Evolutionary conservation across 495 filamentous ascomycete genomes (phyloP).

Genomic region (Alectoria sarmentosa): DNA sequence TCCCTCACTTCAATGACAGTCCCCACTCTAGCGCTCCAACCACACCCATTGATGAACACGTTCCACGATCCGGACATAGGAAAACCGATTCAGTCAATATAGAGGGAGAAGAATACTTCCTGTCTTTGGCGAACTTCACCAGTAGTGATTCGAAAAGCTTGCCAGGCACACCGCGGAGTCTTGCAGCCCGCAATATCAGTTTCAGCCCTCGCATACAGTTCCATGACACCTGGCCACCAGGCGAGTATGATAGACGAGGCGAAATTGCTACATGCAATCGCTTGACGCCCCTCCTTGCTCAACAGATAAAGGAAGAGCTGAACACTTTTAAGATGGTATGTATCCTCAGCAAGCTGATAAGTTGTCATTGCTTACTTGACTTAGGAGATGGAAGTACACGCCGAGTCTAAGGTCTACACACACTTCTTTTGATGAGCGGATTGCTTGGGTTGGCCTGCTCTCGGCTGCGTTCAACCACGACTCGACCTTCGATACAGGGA

Average conservation of each 20-base stretch:
- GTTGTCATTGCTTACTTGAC: slow-evolving; percentile 32
- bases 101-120: slow-evolving; percentile 83
- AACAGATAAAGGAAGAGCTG: slow-evolving; percentile 99
- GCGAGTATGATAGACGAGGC: slow-evolving; percentile 92
- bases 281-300: slow-evolving; percentile 90
- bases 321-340: slow-evolving; percentile 99
- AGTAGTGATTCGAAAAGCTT: slow-evolving; percentile 63
- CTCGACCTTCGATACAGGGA: neutral
- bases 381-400: slow-evolving; percentile 99
- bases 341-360: slow-evolving; percentile 14
- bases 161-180: slow-evolving; percentile 66
- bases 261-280: slow-evolving; percentile 98
- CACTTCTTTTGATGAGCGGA: slow-evolving; percentile 75
- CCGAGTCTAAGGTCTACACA: slow-evolving; percentile 96
- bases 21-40: slow-evolving; percentile 75
- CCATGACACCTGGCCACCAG: slow-evolving; percentile 90
- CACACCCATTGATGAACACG: slow-evolving; percentile 69
- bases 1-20: slow-evolving; percentile 61
- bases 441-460: neutral
- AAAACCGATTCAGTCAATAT: slow-evolving; percentile 62
- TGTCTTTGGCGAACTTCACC: slow-evolving; percentile 57
- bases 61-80: slow-evolving; percentile 45
- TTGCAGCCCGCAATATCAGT: slow-evolving; percentile 61
- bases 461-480: neutral
- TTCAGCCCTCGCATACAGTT: slow-evolving; percentile 94